Base-by-base conservation (phyloP, 257 asterid genomes). In the Ophiorrhiza pumila region DNA sequence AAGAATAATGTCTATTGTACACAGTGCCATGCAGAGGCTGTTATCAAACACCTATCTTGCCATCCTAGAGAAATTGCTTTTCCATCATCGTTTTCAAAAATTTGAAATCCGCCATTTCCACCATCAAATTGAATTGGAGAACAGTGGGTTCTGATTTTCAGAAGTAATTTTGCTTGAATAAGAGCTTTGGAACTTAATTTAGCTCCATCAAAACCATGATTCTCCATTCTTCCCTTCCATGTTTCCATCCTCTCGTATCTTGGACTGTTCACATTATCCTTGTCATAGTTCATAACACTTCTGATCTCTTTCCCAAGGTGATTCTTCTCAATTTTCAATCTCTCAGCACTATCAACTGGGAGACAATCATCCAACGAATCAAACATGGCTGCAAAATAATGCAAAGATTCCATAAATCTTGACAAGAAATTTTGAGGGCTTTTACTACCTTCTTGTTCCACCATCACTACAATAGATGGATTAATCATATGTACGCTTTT, bases 1-100 rank as follows among this genome's bases (percentile, higher is more conserved):
- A 56, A 72, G 34, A 29, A 14, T 23, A 46, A 5, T 2, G 25
- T 60, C 25, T 37, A 71, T 42, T 59, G 74, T 45, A 66, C 86
- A 85, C 87, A 81, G 11, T 63, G 77, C 98, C 98, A 92, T 60
- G 95, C 88, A 79, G 98, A 88, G 35, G 84, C 91, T 35, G 96
- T 87, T 27, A 90, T 70, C 47, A 92, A 84, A 71, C 86, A 50
- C 79, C 90, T 88, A 61, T 92, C 88, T 78, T 92, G 98, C 98
- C 98, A 92, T 50, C 94, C 96, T 25, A 92, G 84, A 37, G 95
- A 88, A 68, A 92, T 84, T n/a, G 84, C 88, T 72, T 73, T 86
- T 31, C 88, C 96, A 35, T 89, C 88, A 72, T 84, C 96, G 71
- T 85, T 89, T 78, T 90, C 95, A 12, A 82, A 73, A 56, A 92